Evolutionary conservation across 164 flowering plant species (phyloP).

Genomic region (Tetracentron sinense): DNA sequence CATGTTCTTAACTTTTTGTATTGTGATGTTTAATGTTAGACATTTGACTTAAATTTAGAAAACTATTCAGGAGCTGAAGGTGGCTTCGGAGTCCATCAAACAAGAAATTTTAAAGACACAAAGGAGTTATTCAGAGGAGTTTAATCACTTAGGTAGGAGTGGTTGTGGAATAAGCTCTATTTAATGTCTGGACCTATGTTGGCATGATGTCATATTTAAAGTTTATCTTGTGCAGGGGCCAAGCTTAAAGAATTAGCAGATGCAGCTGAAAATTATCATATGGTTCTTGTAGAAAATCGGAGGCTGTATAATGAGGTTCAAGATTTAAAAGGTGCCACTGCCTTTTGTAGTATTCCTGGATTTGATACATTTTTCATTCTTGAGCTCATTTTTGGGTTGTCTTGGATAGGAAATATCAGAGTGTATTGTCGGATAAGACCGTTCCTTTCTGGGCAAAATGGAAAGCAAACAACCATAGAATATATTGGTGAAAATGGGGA

Average conservation of each 20-base stretch:
- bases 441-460: constrained; percentile 72
- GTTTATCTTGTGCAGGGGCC: constrained; percentile 36
- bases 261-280: constrained; percentile 80
- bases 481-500: constrained; percentile 91
- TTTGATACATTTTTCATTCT: background rate
- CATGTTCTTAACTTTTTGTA: constrained; percentile 4
- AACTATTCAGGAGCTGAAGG: constrained; percentile 53
- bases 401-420: constrained; percentile 74
- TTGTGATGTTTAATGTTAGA: background rate
- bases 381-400: constrained; percentile 11
- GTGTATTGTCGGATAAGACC: constrained; percentile 95
- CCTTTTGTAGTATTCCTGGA: background rate
- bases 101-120: constrained; percentile 50
- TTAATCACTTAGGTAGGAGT: constrained; percentile 57
- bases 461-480: constrained; percentile 69
- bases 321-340: constrained; percentile 79
- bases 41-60: constrained; percentile 6
- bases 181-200: constrained; percentile 6
- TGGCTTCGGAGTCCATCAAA: constrained; percentile 53
- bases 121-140: constrained; percentile 49
- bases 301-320: constrained; percentile 92
- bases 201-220: constrained; percentile 3
- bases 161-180: background rate
- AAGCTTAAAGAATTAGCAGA: constrained; percentile 66
- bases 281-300: constrained; percentile 79